phyloP scores from a whole-genome alignment of 192 early-diverging fungal species.

The Coemansia sp. region DNA sequence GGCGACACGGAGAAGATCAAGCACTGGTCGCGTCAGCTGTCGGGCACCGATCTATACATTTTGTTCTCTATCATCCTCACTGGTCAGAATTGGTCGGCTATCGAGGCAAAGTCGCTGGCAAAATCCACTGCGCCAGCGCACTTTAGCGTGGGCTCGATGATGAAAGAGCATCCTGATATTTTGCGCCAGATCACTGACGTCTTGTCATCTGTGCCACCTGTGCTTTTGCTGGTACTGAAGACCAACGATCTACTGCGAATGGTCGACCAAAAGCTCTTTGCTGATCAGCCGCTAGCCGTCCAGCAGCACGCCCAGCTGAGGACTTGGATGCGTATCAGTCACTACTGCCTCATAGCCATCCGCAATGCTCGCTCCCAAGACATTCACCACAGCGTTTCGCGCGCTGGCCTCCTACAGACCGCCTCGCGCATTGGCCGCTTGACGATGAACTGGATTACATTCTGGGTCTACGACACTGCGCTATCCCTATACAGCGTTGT shows the following conservation, averaged over 20 bases:
- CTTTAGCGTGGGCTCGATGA: conserved; percentile 59
- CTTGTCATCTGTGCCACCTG: conserved; percentile 78
- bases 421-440: conserved; percentile 11
- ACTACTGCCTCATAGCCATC: conserved; percentile 47
- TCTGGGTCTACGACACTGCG: conserved; percentile 22
- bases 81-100: conserved; percentile 79
- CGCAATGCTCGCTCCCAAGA: conserved; percentile 35
- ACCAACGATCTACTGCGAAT: conserved; percentile 86
- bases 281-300: conserved; percentile 39
- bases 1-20: conserved; percentile 75
- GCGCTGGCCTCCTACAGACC: conserved; percentile 5
- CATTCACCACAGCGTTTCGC: conserved; percentile 23
- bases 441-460: conserved; percentile 29
- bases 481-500: conserved; percentile 17
- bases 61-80: conserved; percentile 89
- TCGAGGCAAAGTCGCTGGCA: conserved; percentile 46
- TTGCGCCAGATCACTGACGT: conserved; percentile 76
- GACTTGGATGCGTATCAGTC: conserved; percentile 40
- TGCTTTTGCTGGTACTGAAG: conserved; percentile 85
- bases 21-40: conserved; percentile 61
- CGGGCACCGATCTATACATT: conserved; percentile 76
- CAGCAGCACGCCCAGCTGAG: conserved; percentile 47
- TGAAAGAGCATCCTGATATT: conserved; percentile 59
- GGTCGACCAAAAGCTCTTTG: conserved; percentile 59
- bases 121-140: conserved; percentile 41